These are phyloP conservation scores for Asterophora lycoperdoides DNA, from an alignment of 768 basidiomycete genomes.

Conservation along the genomic window DNA sequence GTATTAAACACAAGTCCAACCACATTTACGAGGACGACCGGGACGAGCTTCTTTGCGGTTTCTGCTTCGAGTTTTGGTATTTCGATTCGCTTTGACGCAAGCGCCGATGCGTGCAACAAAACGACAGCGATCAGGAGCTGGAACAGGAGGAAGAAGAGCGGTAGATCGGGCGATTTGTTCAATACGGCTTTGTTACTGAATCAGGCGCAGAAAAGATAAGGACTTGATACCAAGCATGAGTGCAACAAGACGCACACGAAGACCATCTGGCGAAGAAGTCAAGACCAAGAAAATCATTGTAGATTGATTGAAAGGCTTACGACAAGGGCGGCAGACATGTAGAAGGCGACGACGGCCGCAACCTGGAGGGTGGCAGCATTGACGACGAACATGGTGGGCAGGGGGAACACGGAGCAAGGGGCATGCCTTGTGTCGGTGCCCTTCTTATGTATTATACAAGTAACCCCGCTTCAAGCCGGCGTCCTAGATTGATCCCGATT, in stretches of 20 bases:
- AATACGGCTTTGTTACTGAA: conserved; percentile 73
- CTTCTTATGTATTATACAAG: no score
- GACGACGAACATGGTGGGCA: conserved; percentile 26
- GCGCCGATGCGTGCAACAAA: conserved; percentile 52
- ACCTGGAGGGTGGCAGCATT: conserved; percentile 44
- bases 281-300: background rate
- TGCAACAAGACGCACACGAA: conserved; percentile 36
- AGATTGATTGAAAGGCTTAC: conserved; percentile 37
- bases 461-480: no score
- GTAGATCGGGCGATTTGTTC: conserved; percentile 59
- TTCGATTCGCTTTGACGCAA: conserved; percentile 45
- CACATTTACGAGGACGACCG: conserved; percentile 67
- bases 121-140: conserved; percentile 69
- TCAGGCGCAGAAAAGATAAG: conserved; percentile 5
- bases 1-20: conserved; percentile 76
- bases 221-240: background rate
- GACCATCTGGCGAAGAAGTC: conserved; percentile 37
- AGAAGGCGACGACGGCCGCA: conserved; percentile 70
- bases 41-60: conserved; percentile 53
- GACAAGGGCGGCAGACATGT: conserved; percentile 72
- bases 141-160: conserved; percentile 61
- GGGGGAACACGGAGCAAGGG: background rate
- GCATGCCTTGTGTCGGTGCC: background rate
- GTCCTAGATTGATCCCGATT: background rate
- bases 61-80: conserved; percentile 52